Conservation (phyloP, 768 basidiomycete species). For the Suillus subaureus region DNA sequence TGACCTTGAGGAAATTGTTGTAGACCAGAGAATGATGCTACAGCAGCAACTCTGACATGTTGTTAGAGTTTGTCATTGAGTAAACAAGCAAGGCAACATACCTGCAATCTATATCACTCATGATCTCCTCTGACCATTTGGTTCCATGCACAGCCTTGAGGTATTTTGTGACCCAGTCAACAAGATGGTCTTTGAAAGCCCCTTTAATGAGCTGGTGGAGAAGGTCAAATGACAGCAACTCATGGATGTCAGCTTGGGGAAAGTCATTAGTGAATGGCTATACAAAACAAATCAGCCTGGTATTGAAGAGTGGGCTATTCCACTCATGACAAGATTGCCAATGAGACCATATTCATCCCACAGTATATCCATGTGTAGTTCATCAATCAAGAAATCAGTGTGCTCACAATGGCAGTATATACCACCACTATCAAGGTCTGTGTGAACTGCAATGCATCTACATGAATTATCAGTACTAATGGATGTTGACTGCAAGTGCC, state of each 20-base stretch:
- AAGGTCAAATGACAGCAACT: neutral
- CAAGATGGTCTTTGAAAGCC: constrained; percentile 1
- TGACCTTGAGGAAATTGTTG: no score
- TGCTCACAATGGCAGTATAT: constrained; percentile 26
- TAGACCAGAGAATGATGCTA: no score
- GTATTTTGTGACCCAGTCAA: neutral
- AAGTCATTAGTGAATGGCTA: constrained; percentile 5
- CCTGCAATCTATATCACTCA: neutral
- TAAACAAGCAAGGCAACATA: neutral
- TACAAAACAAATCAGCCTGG: neutral
- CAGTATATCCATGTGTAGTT: constrained; percentile 28
- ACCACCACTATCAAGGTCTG: constrained; percentile 23
- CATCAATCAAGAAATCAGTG: constrained; percentile 21
- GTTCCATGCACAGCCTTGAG: no score
- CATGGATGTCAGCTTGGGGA: neutral
- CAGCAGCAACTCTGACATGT: neutral
- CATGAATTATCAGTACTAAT: constrained; percentile 10
- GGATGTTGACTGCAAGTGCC: neutral
- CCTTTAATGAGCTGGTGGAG: constrained; percentile 7
- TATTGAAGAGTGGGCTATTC: neutral
- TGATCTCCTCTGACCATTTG: neutral
- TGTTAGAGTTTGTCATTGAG: neutral
- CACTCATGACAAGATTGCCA: constrained; percentile 34
- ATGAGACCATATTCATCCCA: constrained; percentile 41
- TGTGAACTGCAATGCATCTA: constrained; percentile 24